phyloP scores from a whole-genome alignment of 441 rosid species.

The Adansonia madagascariensis region DNA sequence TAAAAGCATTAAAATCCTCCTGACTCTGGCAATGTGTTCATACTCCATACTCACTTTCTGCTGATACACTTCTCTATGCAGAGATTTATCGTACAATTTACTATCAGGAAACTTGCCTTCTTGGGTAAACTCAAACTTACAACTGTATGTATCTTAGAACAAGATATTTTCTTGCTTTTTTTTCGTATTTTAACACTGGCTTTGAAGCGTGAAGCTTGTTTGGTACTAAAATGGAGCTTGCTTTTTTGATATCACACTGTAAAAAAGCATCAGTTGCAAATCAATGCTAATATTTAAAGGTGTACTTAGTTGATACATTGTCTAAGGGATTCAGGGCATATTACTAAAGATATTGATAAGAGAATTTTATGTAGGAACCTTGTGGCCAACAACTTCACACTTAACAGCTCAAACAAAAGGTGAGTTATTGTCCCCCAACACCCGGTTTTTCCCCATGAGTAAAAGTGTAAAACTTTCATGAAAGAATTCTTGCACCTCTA shows the following conservation, averaged over 20 bases:
- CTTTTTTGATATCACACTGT: constrained; percentile 8
- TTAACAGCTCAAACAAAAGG: constrained; percentile 49
- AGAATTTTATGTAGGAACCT: constrained; percentile 56
- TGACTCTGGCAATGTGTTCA: not conserved
- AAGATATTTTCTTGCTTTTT: not conserved
- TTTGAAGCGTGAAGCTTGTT: not conserved
- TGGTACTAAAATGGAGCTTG: not conserved
- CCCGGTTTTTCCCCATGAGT: not conserved
- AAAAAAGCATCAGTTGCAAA: constrained; percentile 6
- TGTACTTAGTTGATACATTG: too few relatives aligned
- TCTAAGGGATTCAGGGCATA: too few relatives aligned
- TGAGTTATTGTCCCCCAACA: constrained; percentile 22
- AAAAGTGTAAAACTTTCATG: not conserved
- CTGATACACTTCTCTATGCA: constrained; percentile 32
- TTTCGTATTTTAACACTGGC: not conserved
- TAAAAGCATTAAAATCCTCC: not conserved
- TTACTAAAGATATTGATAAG: too few relatives aligned
- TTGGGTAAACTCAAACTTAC: constrained; percentile 51
- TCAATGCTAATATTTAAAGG: not conserved
- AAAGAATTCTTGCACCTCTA: not conserved
- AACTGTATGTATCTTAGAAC: constrained; percentile 45
- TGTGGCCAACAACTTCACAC: constrained; percentile 64
- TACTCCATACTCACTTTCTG: not conserved
- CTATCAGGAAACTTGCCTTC: constrained; percentile 66
- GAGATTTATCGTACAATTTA: constrained; percentile 78